phyloP scores from a whole-genome alignment of 116 monocot genomes.

The Iris pallida region DNA sequence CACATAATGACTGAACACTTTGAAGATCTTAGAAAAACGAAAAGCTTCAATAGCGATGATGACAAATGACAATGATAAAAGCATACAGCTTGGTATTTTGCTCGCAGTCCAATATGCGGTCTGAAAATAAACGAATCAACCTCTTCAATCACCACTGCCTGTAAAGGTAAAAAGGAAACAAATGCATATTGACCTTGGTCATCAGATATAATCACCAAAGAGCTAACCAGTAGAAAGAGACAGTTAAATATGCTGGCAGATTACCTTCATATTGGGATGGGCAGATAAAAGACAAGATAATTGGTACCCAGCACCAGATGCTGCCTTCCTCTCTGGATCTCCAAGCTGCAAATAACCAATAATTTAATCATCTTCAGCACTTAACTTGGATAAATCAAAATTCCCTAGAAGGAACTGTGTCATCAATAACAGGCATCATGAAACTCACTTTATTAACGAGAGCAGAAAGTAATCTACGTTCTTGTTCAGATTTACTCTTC shows the following conservation, averaged over 20 bases:
- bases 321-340: slow-evolving; percentile 70
- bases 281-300: slow-evolving; percentile 55
- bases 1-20: no score
- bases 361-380: slow-evolving; percentile 3
- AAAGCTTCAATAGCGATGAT: not conserved
- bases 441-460: slow-evolving; percentile 87
- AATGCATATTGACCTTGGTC: no score
- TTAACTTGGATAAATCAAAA: not conserved
- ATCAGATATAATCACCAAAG: not conserved
- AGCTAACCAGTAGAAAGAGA: not conserved
- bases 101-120: slow-evolving; percentile 74
- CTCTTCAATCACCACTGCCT: slow-evolving; percentile 93
- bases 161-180: slow-evolving; percentile 6
- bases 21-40: no score
- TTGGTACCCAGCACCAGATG: slow-evolving; percentile 56
- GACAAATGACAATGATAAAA: slow-evolving; percentile 2
- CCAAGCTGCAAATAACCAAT: slow-evolving; percentile 43
- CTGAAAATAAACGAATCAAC: slow-evolving; percentile 95
- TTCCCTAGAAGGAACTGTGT: not conserved
- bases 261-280: slow-evolving; percentile 81
- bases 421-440: not conserved
- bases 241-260: not conserved
- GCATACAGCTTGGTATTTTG: slow-evolving; percentile 97
- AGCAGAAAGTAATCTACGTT: slow-evolving; percentile 74
- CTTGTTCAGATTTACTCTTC: slow-evolving; percentile 83